A percentile compares a stretch with the other conserved stretches of the same genome.
These are phyloP conservation scores for Aspergillus aculeatus DNA, from an alignment of 2,329 filamentous ascomycete species.

Conservation along the genomic window DNA sequence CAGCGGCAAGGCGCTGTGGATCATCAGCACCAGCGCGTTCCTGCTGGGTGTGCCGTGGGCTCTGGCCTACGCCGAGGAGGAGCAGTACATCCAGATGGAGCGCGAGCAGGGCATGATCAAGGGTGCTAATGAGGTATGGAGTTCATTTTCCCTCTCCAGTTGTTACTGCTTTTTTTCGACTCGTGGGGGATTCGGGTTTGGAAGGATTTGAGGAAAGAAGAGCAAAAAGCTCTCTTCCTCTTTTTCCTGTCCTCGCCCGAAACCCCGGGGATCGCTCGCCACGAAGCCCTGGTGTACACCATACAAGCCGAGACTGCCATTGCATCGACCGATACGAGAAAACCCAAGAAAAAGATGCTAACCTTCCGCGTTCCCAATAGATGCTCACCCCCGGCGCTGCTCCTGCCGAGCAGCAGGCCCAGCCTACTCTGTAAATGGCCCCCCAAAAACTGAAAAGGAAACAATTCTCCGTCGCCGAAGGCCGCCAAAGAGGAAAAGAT, in stretches of 20 bases:
- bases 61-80: slow-evolving; percentile 89
- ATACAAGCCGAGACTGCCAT: no score
- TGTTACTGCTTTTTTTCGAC: neutral
- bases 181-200: neutral
- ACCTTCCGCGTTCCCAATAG: slow-evolving; percentile 21
- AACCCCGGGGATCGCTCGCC: no score
- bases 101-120: slow-evolving; percentile 95
- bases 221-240: no score
- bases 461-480: neutral
- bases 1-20: slow-evolving; percentile 84
- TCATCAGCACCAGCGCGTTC: slow-evolving; percentile 84
- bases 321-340: no score
- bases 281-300: no score
- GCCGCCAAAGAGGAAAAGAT: slow-evolving; percentile 19
- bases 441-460: slow-evolving; percentile 9
- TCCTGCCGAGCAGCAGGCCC: slow-evolving; percentile 29
- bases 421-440: slow-evolving; percentile 38
- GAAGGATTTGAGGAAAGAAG: no score
- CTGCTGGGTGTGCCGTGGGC: slow-evolving; percentile 91
- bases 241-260: no score
- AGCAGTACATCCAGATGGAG: slow-evolving; percentile 97
- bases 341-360: neutral
- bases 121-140: slow-evolving; percentile 76
- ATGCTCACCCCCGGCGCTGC: slow-evolving; percentile 44
- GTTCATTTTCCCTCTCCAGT: no score